Evolutionary conservation across 257 asterid genomes (phyloP).

Genomic region (Gentiana macrophylla): DNA sequence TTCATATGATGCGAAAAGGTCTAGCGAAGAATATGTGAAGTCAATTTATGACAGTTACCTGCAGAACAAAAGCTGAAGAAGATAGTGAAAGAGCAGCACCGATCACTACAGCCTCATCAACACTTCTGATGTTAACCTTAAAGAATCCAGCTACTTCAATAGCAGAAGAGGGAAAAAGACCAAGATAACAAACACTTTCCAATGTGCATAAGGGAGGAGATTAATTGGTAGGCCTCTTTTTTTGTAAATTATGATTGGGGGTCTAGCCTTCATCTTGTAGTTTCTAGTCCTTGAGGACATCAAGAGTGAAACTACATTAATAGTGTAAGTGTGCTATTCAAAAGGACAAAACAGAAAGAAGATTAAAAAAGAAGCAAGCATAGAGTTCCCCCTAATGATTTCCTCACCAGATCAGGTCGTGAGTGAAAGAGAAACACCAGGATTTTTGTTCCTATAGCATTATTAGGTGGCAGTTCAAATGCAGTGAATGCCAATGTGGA

Average conservation of each 20-base stretch:
- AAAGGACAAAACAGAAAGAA: not conserved
- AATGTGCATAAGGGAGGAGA: not conserved
- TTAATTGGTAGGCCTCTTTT: not conserved
- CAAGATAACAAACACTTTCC: conserved; percentile 3
- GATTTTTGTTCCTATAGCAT: conserved; percentile 81
- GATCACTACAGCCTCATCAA: conserved; percentile 97
- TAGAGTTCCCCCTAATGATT: not conserved
- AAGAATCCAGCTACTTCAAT: not conserved
- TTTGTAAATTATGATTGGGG: not conserved
- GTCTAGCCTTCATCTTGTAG: too few species aligned
- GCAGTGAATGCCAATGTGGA: conserved; percentile 94
- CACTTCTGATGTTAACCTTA: conserved; percentile 95
- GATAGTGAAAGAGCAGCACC: conserved; percentile 98
- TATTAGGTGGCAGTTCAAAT: conserved; percentile 97
- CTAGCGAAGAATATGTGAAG: not conserved
- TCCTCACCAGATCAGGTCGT: conserved; percentile 87
- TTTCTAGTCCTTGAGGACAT: not conserved
- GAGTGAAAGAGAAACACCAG: conserved; percentile 90
- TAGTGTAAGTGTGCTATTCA: not conserved
- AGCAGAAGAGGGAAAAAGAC: conserved; percentile 7
- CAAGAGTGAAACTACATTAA: not conserved
- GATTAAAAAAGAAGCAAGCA: not conserved
- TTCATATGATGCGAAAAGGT: not conserved
- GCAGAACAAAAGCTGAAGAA: conserved; percentile 97
- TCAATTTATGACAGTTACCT: conserved; percentile 35